Evolutionary conservation across 179 eudicot species (phyloP), one percentile per base, ranked within the genome.

Genomic region (Corrigiola litoralis): DNA sequence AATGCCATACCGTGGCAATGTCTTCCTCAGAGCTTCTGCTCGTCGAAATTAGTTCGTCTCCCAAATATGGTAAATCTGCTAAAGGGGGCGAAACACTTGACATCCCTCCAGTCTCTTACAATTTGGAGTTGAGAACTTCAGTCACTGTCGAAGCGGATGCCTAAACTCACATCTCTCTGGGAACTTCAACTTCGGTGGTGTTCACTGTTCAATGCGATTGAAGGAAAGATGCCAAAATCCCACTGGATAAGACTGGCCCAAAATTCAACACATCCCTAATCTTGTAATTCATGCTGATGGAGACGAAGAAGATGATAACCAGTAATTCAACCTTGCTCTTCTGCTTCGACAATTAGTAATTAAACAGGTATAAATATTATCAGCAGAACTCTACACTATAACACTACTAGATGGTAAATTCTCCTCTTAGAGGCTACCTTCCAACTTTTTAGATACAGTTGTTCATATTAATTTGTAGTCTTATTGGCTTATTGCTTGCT

Each of bases 21-120:
- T 29, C 17, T 68, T 16, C 17, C 1, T 40, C 38, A 57, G 14
- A 18, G 44, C 32, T 73, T 74, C 2, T 54, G 54, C n/a, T 0
- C 0, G 10, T 31, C 68, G 59, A 1, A 0, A 40, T 31, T 67
- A 16, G 0, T 0, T 1, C 3, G 5, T n/a, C 27, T 61, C 18
- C 63, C 62, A 2, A n/a, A n/a, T n/a, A 6, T 61, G 52, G 12
- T 2, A 29, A 13, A 20, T 17, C 31, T 73, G 9, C 42, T 64
- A 2, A 21, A 53, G 58, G 28, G 64, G 56, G 29, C 68, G 53
- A 61, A 80, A 75, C 51, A 74, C 82, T 77, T 70, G 25, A 12
- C 28, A 0, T 31, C 58, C 20, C 69, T 71, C 13, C 56, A 55
- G 37, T 14, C 17, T 10, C 63, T 71, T 34, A 1, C 11, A 5